A percentile compares a stretch with the other conserved stretches of the same genome.
Evolutionary conservation across 305 asterid species (phyloP).

Genomic region (Fraxinus nigra): DNA sequence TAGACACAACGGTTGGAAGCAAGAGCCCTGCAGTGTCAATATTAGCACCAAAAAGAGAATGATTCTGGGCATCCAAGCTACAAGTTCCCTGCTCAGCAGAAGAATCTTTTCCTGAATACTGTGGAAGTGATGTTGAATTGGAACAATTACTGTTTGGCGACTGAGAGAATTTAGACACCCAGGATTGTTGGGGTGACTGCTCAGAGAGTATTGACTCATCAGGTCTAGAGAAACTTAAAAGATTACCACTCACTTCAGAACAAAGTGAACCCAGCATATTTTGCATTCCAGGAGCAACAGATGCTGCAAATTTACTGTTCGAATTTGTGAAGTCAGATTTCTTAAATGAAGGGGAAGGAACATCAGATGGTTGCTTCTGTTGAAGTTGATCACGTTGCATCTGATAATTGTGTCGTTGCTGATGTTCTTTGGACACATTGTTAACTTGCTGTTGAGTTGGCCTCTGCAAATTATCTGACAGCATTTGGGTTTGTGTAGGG

Average conservation of each 20-base stretch:
- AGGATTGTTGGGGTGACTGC: conserved; percentile 64
- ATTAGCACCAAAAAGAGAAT: conserved; percentile 54
- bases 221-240: conserved; percentile 54
- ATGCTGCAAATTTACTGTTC: conserved; percentile 46
- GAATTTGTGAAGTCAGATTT: conserved; percentile 51
- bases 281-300: conserved; percentile 56
- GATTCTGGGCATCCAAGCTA: conserved; percentile 62
- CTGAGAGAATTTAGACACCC: conserved; percentile 56
- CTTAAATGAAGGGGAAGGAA: conserved; percentile 67
- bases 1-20: conserved; percentile 65
- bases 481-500: conserved; percentile 49
- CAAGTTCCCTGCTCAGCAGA: conserved; percentile 55
- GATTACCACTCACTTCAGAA: conserved; percentile 64
- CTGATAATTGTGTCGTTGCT: conserved; percentile 52
- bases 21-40: conserved; percentile 66
- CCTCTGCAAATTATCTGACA: conserved; percentile 47
- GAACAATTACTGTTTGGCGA: conserved; percentile 43
- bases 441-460: conserved; percentile 41
- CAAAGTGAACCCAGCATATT: conserved; percentile 67
- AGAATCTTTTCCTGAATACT: conserved; percentile 61
- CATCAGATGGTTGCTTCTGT: conserved; percentile 57
- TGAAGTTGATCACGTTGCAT: conserved; percentile 63
- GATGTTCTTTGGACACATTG: conserved; percentile 40
- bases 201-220: conserved; percentile 56
- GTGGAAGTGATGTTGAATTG: conserved; percentile 41